Evolutionary conservation across 441 rosid genomes (phyloP), one percentile per base, ranked within the genome.

Genomic region (Erysimum pusillum): DNA sequence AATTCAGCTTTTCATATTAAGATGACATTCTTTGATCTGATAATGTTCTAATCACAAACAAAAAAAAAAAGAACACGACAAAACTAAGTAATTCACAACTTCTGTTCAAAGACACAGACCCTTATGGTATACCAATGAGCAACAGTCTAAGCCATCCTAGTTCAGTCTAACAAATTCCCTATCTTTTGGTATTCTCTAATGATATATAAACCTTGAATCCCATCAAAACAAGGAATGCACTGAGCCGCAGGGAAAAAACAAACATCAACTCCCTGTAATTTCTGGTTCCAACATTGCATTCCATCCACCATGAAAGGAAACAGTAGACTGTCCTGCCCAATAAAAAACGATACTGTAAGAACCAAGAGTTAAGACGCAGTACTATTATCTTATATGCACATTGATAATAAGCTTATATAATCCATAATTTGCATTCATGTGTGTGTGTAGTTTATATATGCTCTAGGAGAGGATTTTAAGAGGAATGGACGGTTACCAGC

Each of bases 81-180:
- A 39, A 53, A 53, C 62, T 68, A 25, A 20, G 62, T 76, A 76
- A 56, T 57, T 45, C 80, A 71, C 76, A 64, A 63, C 36, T 32
- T 34, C 62, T 32, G 49, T n/a, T 76, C 28, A 71, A 54, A 53
- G 75, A 62, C 59, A 25, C 71, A 28, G 48, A 44, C 44, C 38
- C 65, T 63, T 63, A 17, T 59, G 69, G 63, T 60, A 61, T 41
- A 68, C 48, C 64, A 68, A 49, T 68, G 74, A 75, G 74, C 57
- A 68, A 76, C 39, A 42, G 41, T 41, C 20, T 69, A 54, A 45
- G 32, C 52, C 72, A 42, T 53, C 64, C 80, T 76, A 69, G 25
- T 44, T 38, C 63, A 76, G 49, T 69, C 79, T 76, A 69, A 39
- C 32, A 17, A 18, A 2, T 22, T 74, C 49, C 9, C 69, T 76